Evolutionary conservation across 1,284 basidiomycete genomes (phyloP).

Genomic region (Irpex rosettiformis): DNA sequence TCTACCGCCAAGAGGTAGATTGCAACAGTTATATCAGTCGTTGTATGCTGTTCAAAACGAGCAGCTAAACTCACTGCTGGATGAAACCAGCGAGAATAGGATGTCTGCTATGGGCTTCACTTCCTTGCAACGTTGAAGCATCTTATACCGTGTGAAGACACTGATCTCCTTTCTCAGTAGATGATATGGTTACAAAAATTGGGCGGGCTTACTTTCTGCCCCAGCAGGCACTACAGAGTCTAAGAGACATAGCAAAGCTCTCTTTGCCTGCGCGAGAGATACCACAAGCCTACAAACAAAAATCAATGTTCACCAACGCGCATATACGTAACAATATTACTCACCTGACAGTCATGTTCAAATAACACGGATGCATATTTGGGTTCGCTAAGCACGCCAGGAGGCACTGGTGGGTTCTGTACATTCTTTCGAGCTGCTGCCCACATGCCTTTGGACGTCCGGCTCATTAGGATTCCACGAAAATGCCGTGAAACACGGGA

Average conservation of each 20-base stretch:
- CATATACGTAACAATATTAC: background rate
- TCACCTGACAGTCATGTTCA: constrained; percentile 14
- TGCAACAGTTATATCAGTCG: background rate
- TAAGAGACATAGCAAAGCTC: constrained; percentile 9
- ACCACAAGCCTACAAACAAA: constrained; percentile 8
- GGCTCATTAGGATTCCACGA: constrained; percentile 13
- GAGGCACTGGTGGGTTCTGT: constrained; percentile 10
- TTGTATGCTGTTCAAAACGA: too few species aligned
- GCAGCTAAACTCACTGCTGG: background rate
- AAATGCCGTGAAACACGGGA: constrained; percentile 22
- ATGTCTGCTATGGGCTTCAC: background rate
- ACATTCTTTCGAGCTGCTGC: constrained; percentile 8
- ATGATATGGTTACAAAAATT: background rate
- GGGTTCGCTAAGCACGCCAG: constrained; percentile 12
- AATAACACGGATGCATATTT: constrained; percentile 21
- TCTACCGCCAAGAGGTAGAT: too few species aligned
- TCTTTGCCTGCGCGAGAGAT: constrained; percentile 5
- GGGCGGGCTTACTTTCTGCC: constrained; percentile 8
- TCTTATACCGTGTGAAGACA: background rate
- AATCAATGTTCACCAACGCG: background rate
- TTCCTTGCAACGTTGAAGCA: background rate
- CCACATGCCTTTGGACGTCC: constrained; percentile 10
- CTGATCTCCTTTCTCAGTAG: background rate
- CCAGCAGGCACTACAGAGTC: constrained; percentile 13
- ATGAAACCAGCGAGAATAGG: background rate